Base-by-base conservation (phyloP, 1,284 basidiomycete species). In the Lentinula novae-zelandiae region DNA sequence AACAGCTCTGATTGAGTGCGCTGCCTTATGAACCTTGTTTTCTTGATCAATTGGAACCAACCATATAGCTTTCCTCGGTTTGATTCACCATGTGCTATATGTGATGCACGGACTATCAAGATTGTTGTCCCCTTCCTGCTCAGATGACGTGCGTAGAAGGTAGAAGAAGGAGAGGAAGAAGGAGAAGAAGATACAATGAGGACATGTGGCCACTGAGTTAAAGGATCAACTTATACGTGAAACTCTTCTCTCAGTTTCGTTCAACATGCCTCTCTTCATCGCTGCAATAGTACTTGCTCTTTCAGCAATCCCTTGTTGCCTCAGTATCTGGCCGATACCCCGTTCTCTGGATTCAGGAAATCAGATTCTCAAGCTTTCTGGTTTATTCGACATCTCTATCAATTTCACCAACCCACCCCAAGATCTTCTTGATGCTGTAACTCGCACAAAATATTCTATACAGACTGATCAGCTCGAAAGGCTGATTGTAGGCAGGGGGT, bases 341-440 rank as follows among this genome's bases (percentile, higher is more conserved):
- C 66, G 68, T 1, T 64, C 62, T 22, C 62, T 75, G 12, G 63
- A 66, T 3, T 66, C 64, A 0, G 77, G 76, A 36, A 66, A 70
- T 5, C 68, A 68, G 5, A 62, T 71, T 5, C 64, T 79, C 58
- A 70, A 67, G 38, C 68, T 81, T 33, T 65, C 74, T 3, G 55
- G 62, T 8, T 54, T 66, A 36, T 78, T 87, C 67, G 63, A 69
- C 60, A 80, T 86, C 69, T 63, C 70, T 10, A 62, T 80, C 53
- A 64, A 67, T 10, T 62, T 76, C 33, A 58, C 67, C 17, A 65
- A 67, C 42, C 70, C 78, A 0, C 82, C 82, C 2, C 50, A 63
- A 9, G 84, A 87, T 69, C 75, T 86, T 31, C 62, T 65, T 22
- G 73, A 72, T 0, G 84, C 84, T 13, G 74, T 80, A 33, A 22